Evolutionary conservation across 169 alveolate species (phyloP).

Genomic region (Cyclospora cayetanensis): DNA sequence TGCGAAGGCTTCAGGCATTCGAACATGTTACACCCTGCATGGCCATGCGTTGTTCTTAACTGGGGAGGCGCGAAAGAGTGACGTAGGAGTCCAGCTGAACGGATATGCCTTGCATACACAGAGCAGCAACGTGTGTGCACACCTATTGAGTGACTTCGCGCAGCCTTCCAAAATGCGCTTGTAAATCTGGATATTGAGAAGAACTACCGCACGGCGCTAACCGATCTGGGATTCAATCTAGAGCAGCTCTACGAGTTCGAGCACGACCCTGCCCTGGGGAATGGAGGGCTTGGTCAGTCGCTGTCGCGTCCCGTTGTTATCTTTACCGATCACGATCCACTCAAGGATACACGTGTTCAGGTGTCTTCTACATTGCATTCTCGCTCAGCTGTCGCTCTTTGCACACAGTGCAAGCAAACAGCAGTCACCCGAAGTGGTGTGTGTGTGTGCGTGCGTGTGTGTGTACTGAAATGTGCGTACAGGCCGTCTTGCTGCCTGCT

Average conservation of each 20-base stretch:
- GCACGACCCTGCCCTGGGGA: conserved; percentile 97
- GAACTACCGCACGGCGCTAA: conserved; percentile 88
- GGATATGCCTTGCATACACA: too few relatives aligned
- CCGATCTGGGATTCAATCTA: conserved; percentile 91
- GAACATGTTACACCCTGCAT: too few relatives aligned
- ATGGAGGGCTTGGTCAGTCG: conserved; percentile 95
- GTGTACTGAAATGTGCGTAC: background rate
- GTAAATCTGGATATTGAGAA: conserved; percentile 92
- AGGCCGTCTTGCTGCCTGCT: conserved; percentile 97
- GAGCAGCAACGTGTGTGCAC: too few relatives aligned
- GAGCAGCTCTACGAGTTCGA: conserved; percentile 95
- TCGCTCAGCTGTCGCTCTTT: background rate
- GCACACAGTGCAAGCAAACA: too few relatives aligned
- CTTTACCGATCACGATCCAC: background rate
- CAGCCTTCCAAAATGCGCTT: conserved; percentile 92
- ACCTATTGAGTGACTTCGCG: too few relatives aligned
- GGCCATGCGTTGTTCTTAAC: background rate
- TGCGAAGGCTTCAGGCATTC: too few relatives aligned
- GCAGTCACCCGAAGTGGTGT: background rate
- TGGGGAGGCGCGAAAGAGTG: background rate
- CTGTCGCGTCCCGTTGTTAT: too few relatives aligned
- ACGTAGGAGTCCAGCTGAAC: background rate
- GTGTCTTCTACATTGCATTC: background rate
- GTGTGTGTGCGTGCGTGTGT: background rate
- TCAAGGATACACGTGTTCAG: background rate